A percentile compares a stretch with the other conserved stretches of the same genome.
phyloP scores from a whole-genome alignment of 208 protist genomes.

The Leptomonas pyrrhocoris region DNA sequence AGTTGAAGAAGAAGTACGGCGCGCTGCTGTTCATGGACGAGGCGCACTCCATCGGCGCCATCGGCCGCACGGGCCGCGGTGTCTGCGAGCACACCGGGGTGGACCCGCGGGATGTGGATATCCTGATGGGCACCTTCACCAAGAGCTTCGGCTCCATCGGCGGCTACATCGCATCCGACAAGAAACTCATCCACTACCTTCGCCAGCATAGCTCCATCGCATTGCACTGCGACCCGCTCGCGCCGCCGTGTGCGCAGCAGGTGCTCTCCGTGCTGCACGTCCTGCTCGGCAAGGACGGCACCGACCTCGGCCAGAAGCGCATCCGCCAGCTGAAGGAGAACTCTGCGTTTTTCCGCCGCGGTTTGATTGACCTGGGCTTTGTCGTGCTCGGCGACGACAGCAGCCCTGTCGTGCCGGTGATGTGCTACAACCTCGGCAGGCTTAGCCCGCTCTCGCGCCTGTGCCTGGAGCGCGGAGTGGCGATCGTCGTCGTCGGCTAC shows the following conservation, averaged over 20 bases:
- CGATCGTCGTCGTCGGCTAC: constrained; percentile 97
- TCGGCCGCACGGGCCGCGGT: constrained; percentile 93
- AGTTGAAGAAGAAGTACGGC: constrained; percentile 96
- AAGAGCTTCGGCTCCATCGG: constrained; percentile 97
- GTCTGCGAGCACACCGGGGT: constrained; percentile 94
- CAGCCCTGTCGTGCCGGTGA: constrained; percentile 96
- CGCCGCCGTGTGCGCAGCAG: constrained; percentile 90
- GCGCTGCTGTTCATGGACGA: constrained; percentile 98
- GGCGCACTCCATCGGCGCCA: constrained; percentile 98
- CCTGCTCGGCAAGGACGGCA: constrained; percentile 92
- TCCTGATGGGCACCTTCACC: constrained; percentile 97
- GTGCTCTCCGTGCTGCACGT: constrained; percentile 86
- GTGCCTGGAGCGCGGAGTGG: constrained; percentile 89
- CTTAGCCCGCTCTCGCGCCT: constrained; percentile 87
- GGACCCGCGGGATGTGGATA: constrained; percentile 88
- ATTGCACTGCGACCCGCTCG: constrained; percentile 83
- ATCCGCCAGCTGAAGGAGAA: constrained; percentile 86
- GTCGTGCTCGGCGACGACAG: constrained; percentile 89
- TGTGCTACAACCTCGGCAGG: constrained; percentile 95
- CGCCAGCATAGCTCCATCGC: constrained; percentile 67
- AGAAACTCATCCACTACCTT: constrained; percentile 74
- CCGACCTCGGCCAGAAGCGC: constrained; percentile 77
- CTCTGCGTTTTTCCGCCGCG: constrained; percentile 83
- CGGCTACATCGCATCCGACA: constrained; percentile 95
- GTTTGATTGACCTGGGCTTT: constrained; percentile 79